Base-by-base conservation (phyloP, 129 eudicot genomes). In the Ambrosia trifida region DNA sequence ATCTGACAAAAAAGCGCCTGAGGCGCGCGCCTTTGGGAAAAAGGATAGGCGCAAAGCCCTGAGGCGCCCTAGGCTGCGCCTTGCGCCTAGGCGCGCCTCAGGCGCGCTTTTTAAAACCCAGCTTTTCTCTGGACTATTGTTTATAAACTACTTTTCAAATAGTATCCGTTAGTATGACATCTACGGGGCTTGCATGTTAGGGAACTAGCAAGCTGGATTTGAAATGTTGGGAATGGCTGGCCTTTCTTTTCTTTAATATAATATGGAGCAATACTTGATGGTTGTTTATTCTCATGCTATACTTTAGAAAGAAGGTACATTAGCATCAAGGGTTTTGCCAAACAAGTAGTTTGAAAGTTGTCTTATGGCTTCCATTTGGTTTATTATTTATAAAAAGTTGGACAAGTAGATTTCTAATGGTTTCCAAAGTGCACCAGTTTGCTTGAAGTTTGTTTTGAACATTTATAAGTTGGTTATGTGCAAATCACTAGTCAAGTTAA, bases 361-460 rank as follows among this genome's bases (percentile, higher is more conserved):
- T 51, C 57, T 16, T 51, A 10, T 51, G 10, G 57, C 24, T 51
- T 51, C 57, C 24, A 16, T 16, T 51, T 51, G 57, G 24, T 51
- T 51, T 51, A 5, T 51, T 0, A 7, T 51, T 51, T 51, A 16
- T 51, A 24, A 19, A 53, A 70, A 54, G n/a, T 13, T 40, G 13
- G 45, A 50, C 66, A 18, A 36, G 52, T 38, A 54, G 53, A 40
- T 54, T 56, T 40, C 9, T 14, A 70, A 7, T 70, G 45, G 54
- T 70, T 57, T 51, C 57, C 28, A 14, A 19, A 53, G 13, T 53
- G 60, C 32, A 53, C 6, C 32, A 18, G 0, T 65, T 6, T 13
- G 14, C 51, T 24, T 72, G 24, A 19, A 47, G 52, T 73, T 64
- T 62, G 70, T 62, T 62, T 62, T 62, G 78, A 33, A 57, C 31